Conservation (phyloP, 192 early-diverging fungal species). For the Coemansia guatemalensis region DNA sequence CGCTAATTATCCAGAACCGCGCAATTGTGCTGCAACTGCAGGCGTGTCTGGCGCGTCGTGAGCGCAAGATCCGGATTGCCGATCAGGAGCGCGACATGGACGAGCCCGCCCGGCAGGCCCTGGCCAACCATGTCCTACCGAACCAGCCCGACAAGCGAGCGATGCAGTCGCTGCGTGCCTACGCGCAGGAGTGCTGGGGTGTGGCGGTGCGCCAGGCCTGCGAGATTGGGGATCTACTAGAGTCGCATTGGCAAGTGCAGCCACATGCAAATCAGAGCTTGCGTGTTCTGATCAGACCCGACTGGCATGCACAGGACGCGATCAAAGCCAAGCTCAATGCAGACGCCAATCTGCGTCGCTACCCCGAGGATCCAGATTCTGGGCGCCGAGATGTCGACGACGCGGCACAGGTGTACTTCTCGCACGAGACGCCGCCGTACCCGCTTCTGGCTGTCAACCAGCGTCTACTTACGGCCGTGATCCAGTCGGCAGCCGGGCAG, state of each 20-base stretch:
- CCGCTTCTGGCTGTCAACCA: slow-evolving; percentile 49
- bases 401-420: slow-evolving; percentile 33
- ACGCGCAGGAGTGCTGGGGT: slow-evolving; percentile 47
- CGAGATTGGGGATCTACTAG: slow-evolving; percentile 49
- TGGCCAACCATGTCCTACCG: slow-evolving; percentile 44
- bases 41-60: slow-evolving; percentile 51
- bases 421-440: slow-evolving; percentile 48
- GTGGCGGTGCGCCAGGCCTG: slow-evolving; percentile 50
- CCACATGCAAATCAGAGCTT: slow-evolving; percentile 25
- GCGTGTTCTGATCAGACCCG: slow-evolving; percentile 39
- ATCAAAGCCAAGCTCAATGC: slow-evolving; percentile 52
- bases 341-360: slow-evolving; percentile 42
- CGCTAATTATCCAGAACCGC: slow-evolving; percentile 46
- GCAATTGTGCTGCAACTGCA: slow-evolving; percentile 53
- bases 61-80: slow-evolving; percentile 39
- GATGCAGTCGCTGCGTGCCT: slow-evolving; percentile 43
- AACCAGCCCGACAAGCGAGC: slow-evolving; percentile 46
- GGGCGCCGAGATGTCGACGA: slow-evolving; percentile 16
- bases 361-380: slow-evolving; percentile 15
- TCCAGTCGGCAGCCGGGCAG: slow-evolving; percentile 14
- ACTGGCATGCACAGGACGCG: slow-evolving; percentile 46
- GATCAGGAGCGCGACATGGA: slow-evolving; percentile 13
- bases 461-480: slow-evolving; percentile 32
- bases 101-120: slow-evolving; percentile 28
- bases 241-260: slow-evolving; percentile 52